phyloP scores from a whole-genome alignment of 495 filamentous ascomycete genomes.

The Tuber calosporum region DNA sequence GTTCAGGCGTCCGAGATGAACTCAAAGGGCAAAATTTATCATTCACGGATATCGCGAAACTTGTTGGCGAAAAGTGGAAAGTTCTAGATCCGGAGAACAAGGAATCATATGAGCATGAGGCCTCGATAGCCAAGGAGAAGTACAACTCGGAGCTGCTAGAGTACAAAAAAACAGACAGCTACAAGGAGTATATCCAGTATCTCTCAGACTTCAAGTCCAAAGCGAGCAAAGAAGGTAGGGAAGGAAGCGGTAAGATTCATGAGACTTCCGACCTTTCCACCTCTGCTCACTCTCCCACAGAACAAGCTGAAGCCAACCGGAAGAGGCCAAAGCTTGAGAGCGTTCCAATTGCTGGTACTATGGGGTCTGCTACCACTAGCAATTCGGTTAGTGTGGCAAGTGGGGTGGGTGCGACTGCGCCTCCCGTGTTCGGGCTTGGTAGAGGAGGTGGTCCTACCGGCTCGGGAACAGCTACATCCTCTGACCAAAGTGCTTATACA shows the following conservation, averaged over 20 bases:
- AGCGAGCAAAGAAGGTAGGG: slow-evolving; percentile 47
- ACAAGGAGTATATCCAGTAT: slow-evolving; percentile 57
- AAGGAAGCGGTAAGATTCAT: slow-evolving; percentile 34
- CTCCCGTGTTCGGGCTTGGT: slow-evolving; percentile 17
- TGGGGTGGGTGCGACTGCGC: slow-evolving; percentile 19
- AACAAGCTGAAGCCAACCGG: slow-evolving; percentile 35
- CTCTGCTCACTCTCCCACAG: slow-evolving; percentile 30
- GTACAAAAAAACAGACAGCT: slow-evolving; percentile 65
- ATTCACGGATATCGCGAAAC: slow-evolving; percentile 75
- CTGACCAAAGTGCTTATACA: slow-evolving; percentile 34
- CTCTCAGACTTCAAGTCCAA: slow-evolving; percentile 67
- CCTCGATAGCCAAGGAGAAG: slow-evolving; percentile 61
- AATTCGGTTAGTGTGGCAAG: slow-evolving; percentile 14
- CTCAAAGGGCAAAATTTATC: slow-evolving; percentile 64
- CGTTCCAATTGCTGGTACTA: slow-evolving; percentile 13
- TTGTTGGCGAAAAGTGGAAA: slow-evolving; percentile 75
- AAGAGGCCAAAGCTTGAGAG: slow-evolving; percentile 38
- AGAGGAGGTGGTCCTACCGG: slow-evolving; percentile 16
- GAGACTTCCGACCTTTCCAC: slow-evolving; percentile 19
- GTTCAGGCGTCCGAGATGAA: slow-evolving; percentile 62
- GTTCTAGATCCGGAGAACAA: slow-evolving; percentile 56
- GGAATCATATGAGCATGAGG: slow-evolving; percentile 63
- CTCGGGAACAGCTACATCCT: slow-evolving; percentile 26
- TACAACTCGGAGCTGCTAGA: slow-evolving; percentile 59
- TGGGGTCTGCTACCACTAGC: slow-evolving; percentile 13